Conservation (phyloP, 345 rosid species). For the Psidium guajava region DNA sequence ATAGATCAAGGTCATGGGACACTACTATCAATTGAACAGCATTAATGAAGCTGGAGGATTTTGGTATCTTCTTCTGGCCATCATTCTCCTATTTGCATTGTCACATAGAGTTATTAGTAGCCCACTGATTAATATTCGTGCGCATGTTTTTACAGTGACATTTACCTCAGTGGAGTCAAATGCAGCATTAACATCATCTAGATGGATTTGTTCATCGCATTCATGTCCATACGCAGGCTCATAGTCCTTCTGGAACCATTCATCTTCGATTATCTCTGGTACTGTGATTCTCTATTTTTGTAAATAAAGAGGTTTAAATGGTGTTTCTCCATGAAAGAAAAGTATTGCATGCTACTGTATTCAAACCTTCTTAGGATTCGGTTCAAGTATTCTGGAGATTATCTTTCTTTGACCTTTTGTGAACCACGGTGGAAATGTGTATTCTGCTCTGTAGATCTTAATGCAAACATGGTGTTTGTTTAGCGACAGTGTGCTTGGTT, state of each 20-base stretch:
- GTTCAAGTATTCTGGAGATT: slow-evolving; percentile 62
- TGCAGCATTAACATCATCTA: slow-evolving; percentile 47
- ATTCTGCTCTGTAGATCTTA: slow-evolving; percentile 63
- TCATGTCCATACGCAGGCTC: slow-evolving; percentile 33
- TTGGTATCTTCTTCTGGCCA: slow-evolving; percentile 22
- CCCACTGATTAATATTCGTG: neutral
- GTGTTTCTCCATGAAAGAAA: neutral
- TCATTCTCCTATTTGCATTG: slow-evolving; percentile 34
- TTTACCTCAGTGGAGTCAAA: slow-evolving; percentile 51
- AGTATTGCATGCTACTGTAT: neutral
- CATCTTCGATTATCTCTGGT: slow-evolving; percentile 57
- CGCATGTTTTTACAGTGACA: neutral
- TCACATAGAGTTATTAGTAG: neutral
- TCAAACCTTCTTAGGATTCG: slow-evolving; percentile 47
- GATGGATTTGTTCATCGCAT: slow-evolving; percentile 18
- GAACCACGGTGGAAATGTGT: slow-evolving; percentile 50
- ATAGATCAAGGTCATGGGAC: slow-evolving; percentile 88
- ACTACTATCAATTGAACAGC: slow-evolving; percentile 89
- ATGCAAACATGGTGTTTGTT: neutral
- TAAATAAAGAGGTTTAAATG: neutral
- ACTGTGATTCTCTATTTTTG: slow-evolving; percentile 42
- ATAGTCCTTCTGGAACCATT: slow-evolving; percentile 70
- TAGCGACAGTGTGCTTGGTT: neutral
- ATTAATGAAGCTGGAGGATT: slow-evolving; percentile 65
- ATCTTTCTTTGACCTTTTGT: slow-evolving; percentile 47